Base-by-base conservation (phyloP, 306 rosid genomes). In the Amphicarpaea edgeworthii region DNA sequence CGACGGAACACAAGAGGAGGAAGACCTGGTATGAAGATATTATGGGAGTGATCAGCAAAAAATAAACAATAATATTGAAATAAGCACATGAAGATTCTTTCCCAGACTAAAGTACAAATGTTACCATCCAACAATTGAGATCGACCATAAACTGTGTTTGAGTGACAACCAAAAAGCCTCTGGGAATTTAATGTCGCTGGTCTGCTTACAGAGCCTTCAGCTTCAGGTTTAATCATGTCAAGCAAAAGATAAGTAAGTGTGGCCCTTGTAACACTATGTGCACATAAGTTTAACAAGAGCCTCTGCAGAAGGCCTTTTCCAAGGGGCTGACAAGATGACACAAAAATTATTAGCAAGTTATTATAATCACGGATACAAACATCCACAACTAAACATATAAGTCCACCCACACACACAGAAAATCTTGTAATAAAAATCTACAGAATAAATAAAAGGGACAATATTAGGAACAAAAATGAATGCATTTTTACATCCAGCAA, bases 291-390 rank as follows among this genome's bases (percentile, higher is more conserved):
- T 76, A 93, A 83, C 73, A 96, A 75, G 64, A 96, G 99, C 80
- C 99, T 90, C 88, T 89, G 99, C 84, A 96, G 83, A 72, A 92
- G 98, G 73, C 99, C 99, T 87, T 89, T 96, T 69, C 96, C 98
- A 85, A 96, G 99, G 60, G 99, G 99, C 99, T 96, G 83, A 70
- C 78, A 85, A 72, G 43, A 79, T 15, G 73, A 76, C 28, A 70
- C 78, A 77, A 41, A 77, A 41, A 16, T 51, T 32, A 21, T 50
- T 16, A 68, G 62, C 46, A 79, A 21, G 67, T 83, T 62, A 85
- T 67, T 46, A 42, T 68, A 74, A 38, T 30, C 60, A 79, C 57
- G 63, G 68, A 62, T 43, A 77, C 26, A 24, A 40, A 57, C 28
- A 64, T 76, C 63, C 47, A 45, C 10, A 58, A 17, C 53, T 45